Evolutionary conservation across 2,329 filamentous ascomycete species (phyloP).

Genomic region (Aspergillus cejpii): DNA sequence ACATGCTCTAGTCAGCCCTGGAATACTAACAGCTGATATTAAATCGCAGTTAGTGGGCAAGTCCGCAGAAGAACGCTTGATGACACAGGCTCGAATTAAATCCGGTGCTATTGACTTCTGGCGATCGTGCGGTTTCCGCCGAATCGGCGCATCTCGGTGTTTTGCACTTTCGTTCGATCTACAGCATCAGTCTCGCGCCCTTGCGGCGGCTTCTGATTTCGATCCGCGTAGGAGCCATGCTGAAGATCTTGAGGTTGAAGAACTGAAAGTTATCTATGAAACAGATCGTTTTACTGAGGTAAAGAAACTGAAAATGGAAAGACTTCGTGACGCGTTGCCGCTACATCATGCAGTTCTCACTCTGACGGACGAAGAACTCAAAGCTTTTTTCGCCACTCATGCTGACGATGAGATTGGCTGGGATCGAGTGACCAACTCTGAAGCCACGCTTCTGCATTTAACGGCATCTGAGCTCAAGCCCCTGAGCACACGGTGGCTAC

Average conservation of each 20-base stretch:
- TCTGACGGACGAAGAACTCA: slow-evolving; percentile 13
- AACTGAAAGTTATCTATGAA: slow-evolving; percentile 6
- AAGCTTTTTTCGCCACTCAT: slow-evolving; percentile 10
- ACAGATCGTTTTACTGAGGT: slow-evolving; percentile 2
- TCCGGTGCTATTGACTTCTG: slow-evolving; percentile 14
- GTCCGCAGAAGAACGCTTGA: slow-evolving; percentile 11
- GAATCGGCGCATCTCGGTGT: slow-evolving; percentile 15
- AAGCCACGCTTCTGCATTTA: slow-evolving; percentile 26
- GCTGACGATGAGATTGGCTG: slow-evolving; percentile 9
- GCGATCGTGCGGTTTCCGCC: slow-evolving; percentile 21
- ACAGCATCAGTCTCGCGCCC: slow-evolving; percentile 11
- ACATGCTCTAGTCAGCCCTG: slow-evolving; percentile 15
- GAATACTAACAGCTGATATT: slow-evolving; percentile 13
- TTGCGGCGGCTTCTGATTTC: slow-evolving; percentile 13
- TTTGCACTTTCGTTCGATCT: slow-evolving; percentile 16
- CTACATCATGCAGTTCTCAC: slow-evolving; percentile 14
- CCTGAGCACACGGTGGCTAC: slow-evolving; percentile 24
- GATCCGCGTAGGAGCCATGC: slow-evolving; percentile 8
- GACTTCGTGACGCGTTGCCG: slow-evolving; percentile 10
- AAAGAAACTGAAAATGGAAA: slow-evolving; percentile 9
- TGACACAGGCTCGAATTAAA: slow-evolving; percentile 4
- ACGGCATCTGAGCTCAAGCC: slow-evolving; percentile 20
- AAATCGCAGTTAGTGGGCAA: slow-evolving; percentile 13
- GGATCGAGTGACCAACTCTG: slow-evolving; percentile 14
- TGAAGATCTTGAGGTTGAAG: slow-evolving; percentile 13